These are phyloP conservation scores for Ogataea saltuana DNA, from an alignment of 805 yeast species.

Conservation along the genomic window DNA sequence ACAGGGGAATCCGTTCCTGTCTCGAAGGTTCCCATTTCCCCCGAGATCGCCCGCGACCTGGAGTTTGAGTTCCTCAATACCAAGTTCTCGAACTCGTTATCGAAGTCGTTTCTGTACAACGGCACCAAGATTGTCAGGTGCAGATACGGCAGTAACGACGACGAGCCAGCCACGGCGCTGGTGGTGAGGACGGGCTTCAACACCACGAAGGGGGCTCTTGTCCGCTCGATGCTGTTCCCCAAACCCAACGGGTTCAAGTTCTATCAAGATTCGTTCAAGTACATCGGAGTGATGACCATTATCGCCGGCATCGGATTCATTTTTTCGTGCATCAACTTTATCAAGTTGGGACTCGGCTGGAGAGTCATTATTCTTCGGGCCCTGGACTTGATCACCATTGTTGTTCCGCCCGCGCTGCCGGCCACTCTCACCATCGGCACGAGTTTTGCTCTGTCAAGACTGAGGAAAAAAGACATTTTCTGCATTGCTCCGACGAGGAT, in stretches of 20 bases:
- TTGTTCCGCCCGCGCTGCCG: constrained; percentile 98
- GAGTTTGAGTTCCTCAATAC: constrained; percentile 56
- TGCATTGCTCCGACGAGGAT: constrained; percentile 95
- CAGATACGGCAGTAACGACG: constrained; percentile 56
- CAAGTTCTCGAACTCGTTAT: constrained; percentile 61
- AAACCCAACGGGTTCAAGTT: constrained; percentile 92
- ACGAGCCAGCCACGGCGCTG: constrained; percentile 81
- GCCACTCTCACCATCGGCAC: constrained; percentile 97
- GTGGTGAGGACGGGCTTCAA: constrained; percentile 89
- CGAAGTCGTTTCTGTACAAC: constrained; percentile 75
- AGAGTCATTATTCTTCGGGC: constrained; percentile 81
- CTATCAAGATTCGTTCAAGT: constrained; percentile 91
- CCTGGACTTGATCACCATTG: constrained; percentile 90
- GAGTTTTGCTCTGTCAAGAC: constrained; percentile 80
- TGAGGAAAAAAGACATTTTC: constrained; percentile 67
- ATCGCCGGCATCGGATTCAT: constrained; percentile 85
- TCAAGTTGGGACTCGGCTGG: constrained; percentile 69
- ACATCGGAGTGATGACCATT: constrained; percentile 89
- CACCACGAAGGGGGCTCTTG: constrained; percentile 92
- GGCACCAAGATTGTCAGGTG: constrained; percentile 91
- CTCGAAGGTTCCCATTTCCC: constrained; percentile 68
- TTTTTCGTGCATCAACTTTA: constrained; percentile 79
- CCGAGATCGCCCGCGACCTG: constrained; percentile 58
- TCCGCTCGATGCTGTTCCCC: constrained; percentile 96
- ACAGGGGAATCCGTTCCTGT: constrained; percentile 99